phyloP scores from a whole-genome alignment of 768 basidiomycete species.

The Lactarius hatsudake region DNA sequence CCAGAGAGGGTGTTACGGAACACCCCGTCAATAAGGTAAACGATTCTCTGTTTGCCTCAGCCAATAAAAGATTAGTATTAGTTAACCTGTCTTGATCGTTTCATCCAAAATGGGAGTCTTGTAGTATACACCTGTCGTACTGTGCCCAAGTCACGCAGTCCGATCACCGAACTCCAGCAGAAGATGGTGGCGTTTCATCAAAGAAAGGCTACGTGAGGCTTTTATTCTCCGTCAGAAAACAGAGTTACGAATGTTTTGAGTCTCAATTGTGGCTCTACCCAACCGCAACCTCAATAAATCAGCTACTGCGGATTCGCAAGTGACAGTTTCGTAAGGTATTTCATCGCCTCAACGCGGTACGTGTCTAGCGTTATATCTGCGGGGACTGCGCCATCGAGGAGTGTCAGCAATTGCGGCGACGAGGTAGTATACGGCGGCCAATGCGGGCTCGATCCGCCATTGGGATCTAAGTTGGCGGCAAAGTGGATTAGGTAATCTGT shows the following conservation, averaged over 20 bases:
- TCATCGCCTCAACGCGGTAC: constrained; percentile 21
- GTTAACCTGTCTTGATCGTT: too few relatives aligned
- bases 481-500: constrained; percentile 29
- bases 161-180: too few relatives aligned
- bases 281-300: neutral
- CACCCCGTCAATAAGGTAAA: too few relatives aligned
- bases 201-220: neutral
- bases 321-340: constrained; percentile 9
- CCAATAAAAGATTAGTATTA: too few relatives aligned
- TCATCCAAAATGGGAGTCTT: too few relatives aligned
- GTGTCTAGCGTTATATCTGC: constrained; percentile 26
- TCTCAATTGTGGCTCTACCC: neutral
- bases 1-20: too few relatives aligned
- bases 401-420: constrained; percentile 17
- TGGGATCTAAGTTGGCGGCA: constrained; percentile 33
- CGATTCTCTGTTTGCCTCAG: too few relatives aligned
- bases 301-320: neutral
- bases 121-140: too few relatives aligned
- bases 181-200: too few relatives aligned
- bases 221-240: neutral
- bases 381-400: constrained; percentile 14
- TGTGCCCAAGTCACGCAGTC: too few relatives aligned
- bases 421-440: constrained; percentile 24
- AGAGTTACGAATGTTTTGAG: neutral
- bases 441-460: constrained; percentile 21